Conservation (phyloP, 306 rosid species). For the Vicia villosa region DNA sequence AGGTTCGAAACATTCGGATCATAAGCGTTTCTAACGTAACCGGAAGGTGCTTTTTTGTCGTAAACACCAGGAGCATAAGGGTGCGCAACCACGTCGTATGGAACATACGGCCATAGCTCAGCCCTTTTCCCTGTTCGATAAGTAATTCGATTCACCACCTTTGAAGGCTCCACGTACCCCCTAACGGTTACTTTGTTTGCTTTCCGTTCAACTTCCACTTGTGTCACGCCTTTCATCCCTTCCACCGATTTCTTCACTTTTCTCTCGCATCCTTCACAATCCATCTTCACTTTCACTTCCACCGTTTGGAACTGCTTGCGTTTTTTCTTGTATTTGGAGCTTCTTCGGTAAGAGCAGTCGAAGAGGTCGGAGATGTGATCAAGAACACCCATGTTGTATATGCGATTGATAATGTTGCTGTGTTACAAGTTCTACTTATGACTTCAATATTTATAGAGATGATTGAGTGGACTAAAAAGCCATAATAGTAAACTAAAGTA, state of each 20-base stretch:
- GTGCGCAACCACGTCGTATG: slow-evolving; percentile 76
- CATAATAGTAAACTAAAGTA: not conserved
- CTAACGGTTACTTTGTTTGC: slow-evolving; percentile 68
- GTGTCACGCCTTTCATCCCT: slow-evolving; percentile 81
- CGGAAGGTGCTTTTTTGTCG: slow-evolving; percentile 78
- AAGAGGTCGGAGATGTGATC: slow-evolving; percentile 55
- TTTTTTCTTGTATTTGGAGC: slow-evolving; percentile 38
- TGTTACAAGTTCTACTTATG: not conserved
- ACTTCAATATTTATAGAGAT: slow-evolving; percentile 14
- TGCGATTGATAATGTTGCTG: not conserved
- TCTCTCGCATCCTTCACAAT: slow-evolving; percentile 90
- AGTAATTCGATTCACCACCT: slow-evolving; percentile 64
- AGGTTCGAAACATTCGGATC: slow-evolving; percentile 48
- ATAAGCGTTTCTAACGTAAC: slow-evolving; percentile 60
- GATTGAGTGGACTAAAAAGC: not conserved
- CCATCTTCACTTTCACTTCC: slow-evolving; percentile 83
- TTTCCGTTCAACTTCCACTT: slow-evolving; percentile 67
- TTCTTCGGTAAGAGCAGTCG: slow-evolving; percentile 40
- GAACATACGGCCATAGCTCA: slow-evolving; percentile 88
- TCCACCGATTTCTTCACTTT: slow-evolving; percentile 66
- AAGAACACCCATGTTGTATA: slow-evolving; percentile 47
- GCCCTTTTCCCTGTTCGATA: slow-evolving; percentile 85
- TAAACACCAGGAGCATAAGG: slow-evolving; percentile 76
- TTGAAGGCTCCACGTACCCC: slow-evolving; percentile 67
- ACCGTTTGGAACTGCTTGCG: slow-evolving; percentile 82